Conservation (phyloP, 768 basidiomycete species). For the Pleurotus platypus region DNA sequence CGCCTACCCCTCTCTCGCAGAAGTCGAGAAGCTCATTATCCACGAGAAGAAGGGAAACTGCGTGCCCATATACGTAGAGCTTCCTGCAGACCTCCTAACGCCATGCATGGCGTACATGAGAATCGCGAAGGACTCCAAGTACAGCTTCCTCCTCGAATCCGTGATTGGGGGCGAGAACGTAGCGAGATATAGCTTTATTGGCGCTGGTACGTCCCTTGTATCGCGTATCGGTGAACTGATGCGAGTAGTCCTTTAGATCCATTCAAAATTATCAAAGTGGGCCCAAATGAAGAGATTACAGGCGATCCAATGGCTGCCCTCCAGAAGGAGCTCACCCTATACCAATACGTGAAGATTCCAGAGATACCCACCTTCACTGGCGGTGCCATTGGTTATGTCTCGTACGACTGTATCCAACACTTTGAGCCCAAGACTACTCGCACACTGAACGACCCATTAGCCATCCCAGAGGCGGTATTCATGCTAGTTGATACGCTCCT, state of each 20-base stretch:
- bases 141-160: slow-evolving; percentile 94
- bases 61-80: slow-evolving; percentile 86
- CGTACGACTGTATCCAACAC: slow-evolving; percentile 94
- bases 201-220: slow-evolving; percentile 62
- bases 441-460: slow-evolving; percentile 68
- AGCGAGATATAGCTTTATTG: slow-evolving; percentile 94
- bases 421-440: slow-evolving; percentile 93
- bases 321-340: slow-evolving; percentile 80
- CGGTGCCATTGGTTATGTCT: slow-evolving; percentile 95
- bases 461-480: slow-evolving; percentile 94
- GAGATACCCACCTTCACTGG: slow-evolving; percentile 95
- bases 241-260: slow-evolving; percentile 58
- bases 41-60: slow-evolving; percentile 87
- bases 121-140: slow-evolving; percentile 86
- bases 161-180: slow-evolving; percentile 87
- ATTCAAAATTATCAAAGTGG: slow-evolving; percentile 86
- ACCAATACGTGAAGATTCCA: slow-evolving; percentile 89
- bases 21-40: slow-evolving; percentile 73
- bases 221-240: background rate
- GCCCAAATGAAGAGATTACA: slow-evolving; percentile 73
- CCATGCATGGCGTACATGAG: slow-evolving; percentile 96
- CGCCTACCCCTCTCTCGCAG: slow-evolving; percentile 68
- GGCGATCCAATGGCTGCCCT: slow-evolving; percentile 88
- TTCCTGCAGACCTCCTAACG: slow-evolving; percentile 94
- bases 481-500: slow-evolving; percentile 96